These are phyloP conservation scores for Suhomyces maxii DNA, from an alignment of 1,139 yeast species.

Conservation along the genomic window DNA sequence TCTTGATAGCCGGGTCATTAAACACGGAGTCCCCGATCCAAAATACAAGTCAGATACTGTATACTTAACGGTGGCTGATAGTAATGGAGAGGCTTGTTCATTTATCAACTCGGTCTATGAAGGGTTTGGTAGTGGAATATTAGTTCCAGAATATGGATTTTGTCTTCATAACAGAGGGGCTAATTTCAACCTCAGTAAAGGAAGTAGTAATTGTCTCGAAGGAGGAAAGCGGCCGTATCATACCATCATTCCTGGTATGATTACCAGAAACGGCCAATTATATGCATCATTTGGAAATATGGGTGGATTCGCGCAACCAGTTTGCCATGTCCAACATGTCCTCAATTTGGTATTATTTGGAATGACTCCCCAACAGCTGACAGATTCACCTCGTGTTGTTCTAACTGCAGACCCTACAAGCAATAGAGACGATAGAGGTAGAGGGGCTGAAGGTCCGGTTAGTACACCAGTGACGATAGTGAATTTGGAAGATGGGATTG, in stretches of 20 bases:
- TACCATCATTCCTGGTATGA: conserved; percentile 82
- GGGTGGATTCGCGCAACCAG: conserved; percentile 91
- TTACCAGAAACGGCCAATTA: conserved; percentile 49
- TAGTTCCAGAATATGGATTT: conserved; percentile 69
- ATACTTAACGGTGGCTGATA: conserved; percentile 68
- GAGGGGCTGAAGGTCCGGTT: conserved; percentile 69
- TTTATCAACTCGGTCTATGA: conserved; percentile 76
- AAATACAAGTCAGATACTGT: conserved; percentile 73
- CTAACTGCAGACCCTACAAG: conserved; percentile 51
- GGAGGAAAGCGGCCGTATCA: conserved; percentile 80
- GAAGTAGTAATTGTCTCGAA: conserved; percentile 59
- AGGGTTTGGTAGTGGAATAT: conserved; percentile 70
- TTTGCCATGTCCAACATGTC: conserved; percentile 79
- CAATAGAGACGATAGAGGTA: conserved; percentile 50
- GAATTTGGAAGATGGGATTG: conserved; percentile 66
- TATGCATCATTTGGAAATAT: conserved; percentile 78
- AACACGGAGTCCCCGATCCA: conserved; percentile 62
- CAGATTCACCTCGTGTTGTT: conserved; percentile 76
- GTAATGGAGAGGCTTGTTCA: conserved; percentile 78
- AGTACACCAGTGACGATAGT: conserved; percentile 60
- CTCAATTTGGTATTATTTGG: conserved; percentile 64
- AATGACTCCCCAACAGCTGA: conserved; percentile 69
- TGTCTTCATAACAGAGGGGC: conserved; percentile 76
- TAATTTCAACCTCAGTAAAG: conserved; percentile 64
- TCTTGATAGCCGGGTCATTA: conserved; percentile 43